A percentile compares a stretch with the other conserved stretches of the same genome.
Conservation (phyloP, 495 filamentous ascomycete genomes). For the Amphirosellinia nigrospora region DNA sequence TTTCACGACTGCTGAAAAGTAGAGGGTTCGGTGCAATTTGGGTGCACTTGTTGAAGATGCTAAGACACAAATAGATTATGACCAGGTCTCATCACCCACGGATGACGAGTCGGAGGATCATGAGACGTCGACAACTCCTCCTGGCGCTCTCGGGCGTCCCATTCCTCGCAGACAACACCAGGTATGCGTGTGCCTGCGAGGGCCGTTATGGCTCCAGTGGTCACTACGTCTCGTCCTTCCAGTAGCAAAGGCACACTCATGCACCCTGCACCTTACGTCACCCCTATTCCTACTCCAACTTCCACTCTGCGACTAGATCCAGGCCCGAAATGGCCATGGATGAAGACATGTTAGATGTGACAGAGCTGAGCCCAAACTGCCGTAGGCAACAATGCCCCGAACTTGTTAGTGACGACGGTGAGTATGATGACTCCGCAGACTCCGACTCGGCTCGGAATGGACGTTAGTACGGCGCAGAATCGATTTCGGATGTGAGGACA, state of each 20-base stretch:
- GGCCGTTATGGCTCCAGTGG: conserved; percentile 60
- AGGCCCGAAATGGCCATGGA: conserved; percentile 51
- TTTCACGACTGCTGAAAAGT: conserved; percentile 72
- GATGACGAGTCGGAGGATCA: conserved; percentile 58
- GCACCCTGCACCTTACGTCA: conserved; percentile 42
- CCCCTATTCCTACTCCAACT: conserved; percentile 40
- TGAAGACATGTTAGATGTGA: conserved; percentile 57
- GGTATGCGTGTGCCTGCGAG: conserved; percentile 63
- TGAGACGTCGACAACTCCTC: conserved; percentile 39
- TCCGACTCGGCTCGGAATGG: conserved; percentile 52
- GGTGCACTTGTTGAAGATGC: conserved; percentile 63
- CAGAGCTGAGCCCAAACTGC: conserved; percentile 78
- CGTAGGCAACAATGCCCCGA: conserved; percentile 80
- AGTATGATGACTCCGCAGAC: conserved; percentile 67
- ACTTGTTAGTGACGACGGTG: conserved; percentile 84
- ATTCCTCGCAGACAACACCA: conserved; percentile 45
- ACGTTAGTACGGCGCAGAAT: conserved; percentile 49
- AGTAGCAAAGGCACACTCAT: conserved; percentile 59
- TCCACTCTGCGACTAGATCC: conserved; percentile 33
- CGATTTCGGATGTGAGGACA: conserved; percentile 56
- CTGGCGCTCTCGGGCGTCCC: conserved; percentile 30
- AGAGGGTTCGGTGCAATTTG: conserved; percentile 68
- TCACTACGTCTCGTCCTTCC: conserved; percentile 54
- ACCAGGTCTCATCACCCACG: conserved; percentile 50
- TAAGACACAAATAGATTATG: conserved; percentile 60